phyloP scores from a whole-genome alignment of 257 asterid genomes.

The Coffea canephora region DNA sequence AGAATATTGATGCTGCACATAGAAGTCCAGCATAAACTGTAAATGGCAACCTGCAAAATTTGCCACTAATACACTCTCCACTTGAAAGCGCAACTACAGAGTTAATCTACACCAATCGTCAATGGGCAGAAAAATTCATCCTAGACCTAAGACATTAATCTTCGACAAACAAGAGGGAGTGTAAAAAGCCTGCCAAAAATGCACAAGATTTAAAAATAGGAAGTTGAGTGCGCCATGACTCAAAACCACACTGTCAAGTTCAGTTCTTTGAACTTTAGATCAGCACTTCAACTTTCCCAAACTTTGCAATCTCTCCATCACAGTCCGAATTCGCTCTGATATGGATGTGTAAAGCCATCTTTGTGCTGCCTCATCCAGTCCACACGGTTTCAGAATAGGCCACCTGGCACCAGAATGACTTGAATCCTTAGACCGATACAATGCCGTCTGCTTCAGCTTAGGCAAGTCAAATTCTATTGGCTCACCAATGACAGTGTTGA shows the following conservation, averaged over 20 bases:
- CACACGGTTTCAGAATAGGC: constrained; percentile 56
- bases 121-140: background rate
- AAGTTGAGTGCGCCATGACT: background rate
- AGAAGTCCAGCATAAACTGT: background rate
- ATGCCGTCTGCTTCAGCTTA: constrained; percentile 61
- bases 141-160: background rate
- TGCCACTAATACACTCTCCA: background rate
- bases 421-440: constrained; percentile 44
- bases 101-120: background rate
- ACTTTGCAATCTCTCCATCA: constrained; percentile 59
- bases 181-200: background rate
- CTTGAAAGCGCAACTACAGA: background rate
- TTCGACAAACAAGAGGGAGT: background rate
- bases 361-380: constrained; percentile 86
- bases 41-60: constrained; percentile 3
- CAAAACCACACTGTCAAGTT: background rate
- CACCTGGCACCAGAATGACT: constrained; percentile 43
- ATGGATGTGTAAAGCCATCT: constrained; percentile 61
- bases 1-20: background rate
- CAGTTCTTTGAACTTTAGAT: constrained; percentile 1
- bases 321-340: constrained; percentile 63
- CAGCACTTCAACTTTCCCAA: constrained; percentile 25
- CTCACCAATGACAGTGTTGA: constrained; percentile 67
- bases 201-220: background rate
- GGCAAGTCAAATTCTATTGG: constrained; percentile 77